A percentile compares a stretch with the other conserved stretches of the same genome.
Evolutionary conservation across 495 filamentous ascomycete species (phyloP).

Genomic region (Chaetomidium leptoderma): DNA sequence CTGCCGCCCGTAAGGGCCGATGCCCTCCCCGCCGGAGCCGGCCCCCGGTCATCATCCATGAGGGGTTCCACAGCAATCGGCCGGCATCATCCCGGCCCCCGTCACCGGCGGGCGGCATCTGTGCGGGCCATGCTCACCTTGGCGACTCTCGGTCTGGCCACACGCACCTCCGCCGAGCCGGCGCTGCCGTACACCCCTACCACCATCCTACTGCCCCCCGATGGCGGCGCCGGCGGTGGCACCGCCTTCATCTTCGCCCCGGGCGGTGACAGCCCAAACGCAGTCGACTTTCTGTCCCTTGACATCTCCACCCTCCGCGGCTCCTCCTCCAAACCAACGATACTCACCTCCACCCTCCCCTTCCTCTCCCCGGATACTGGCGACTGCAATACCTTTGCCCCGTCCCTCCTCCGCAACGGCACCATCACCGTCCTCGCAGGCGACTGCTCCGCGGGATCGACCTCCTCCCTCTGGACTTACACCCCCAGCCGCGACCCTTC

Average conservation of each 20-base stretch:
- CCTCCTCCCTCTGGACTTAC: conserved; percentile 40
- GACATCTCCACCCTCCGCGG: conserved; percentile 57
- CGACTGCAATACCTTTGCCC: conserved; percentile 47
- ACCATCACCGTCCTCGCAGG: conserved; percentile 67
- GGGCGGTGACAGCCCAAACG: conserved; percentile 30
- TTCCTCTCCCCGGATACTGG: conserved; percentile 50
- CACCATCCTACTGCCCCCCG: conserved; percentile 50
- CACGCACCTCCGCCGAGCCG: not conserved
- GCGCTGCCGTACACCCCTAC: conserved; percentile 72
- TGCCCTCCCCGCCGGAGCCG: not conserved
- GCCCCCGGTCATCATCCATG: not conserved
- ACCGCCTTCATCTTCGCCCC: conserved; percentile 58
- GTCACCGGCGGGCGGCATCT: conserved; percentile 5
- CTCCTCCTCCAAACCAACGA: conserved; percentile 49
- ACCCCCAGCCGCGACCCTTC: conserved; percentile 22
- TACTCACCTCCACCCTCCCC: conserved; percentile 59
- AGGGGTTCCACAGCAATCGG: not conserved
- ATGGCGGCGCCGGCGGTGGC: conserved; percentile 28
- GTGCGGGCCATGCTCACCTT: not conserved
- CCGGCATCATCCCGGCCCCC: not conserved
- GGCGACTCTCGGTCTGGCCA: not conserved
- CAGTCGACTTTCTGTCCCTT: conserved; percentile 56
- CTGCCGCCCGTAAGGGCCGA: not conserved
- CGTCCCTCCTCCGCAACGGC: conserved; percentile 61
- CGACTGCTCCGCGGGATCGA: conserved; percentile 50